phyloP scores from a whole-genome alignment of 2,329 filamentous ascomycete species.

The Sarocladium kiliense region DNA sequence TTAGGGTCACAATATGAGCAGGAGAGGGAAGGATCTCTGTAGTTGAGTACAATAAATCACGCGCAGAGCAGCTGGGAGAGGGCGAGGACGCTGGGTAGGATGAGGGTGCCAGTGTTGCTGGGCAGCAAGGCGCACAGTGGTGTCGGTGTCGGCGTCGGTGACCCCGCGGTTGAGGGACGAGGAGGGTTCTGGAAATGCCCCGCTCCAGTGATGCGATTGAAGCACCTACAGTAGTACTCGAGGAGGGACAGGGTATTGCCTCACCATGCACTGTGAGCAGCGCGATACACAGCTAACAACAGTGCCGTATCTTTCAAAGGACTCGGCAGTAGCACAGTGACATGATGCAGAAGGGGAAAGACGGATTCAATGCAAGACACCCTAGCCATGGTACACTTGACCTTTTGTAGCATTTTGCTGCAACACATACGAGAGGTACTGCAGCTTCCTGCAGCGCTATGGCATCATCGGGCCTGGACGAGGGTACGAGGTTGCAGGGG shows the following conservation, averaged over 20 bases:
- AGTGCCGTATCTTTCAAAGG: not conserved
- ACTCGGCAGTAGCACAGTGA: not conserved
- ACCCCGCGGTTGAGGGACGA: constrained; percentile 2
- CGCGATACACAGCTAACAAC: too few relatives aligned
- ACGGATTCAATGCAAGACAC: constrained; percentile 1
- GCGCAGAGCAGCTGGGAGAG: not conserved
- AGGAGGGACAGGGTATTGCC: too few relatives aligned
- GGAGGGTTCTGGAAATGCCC: constrained; percentile 8
- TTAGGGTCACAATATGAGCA: not conserved
- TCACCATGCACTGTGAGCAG: too few relatives aligned
- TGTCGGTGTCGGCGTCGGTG: constrained; percentile 1
- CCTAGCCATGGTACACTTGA: not conserved
- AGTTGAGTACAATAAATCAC: not conserved
- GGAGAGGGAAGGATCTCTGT: not conserved
- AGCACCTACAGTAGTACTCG: not conserved
- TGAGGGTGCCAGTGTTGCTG: not conserved
- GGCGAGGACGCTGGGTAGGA: not conserved
- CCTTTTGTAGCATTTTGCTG: not conserved
- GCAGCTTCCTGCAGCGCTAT: not conserved
- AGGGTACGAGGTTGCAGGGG: not conserved
- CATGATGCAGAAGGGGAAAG: not conserved
- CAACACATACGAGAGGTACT: constrained; percentile 1
- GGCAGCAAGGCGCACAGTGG: not conserved
- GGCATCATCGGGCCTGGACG: constrained; percentile 4
- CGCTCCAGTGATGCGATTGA: not conserved